phyloP scores from a whole-genome alignment of 768 basidiomycete species.

The Tricholoma terreum region DNA sequence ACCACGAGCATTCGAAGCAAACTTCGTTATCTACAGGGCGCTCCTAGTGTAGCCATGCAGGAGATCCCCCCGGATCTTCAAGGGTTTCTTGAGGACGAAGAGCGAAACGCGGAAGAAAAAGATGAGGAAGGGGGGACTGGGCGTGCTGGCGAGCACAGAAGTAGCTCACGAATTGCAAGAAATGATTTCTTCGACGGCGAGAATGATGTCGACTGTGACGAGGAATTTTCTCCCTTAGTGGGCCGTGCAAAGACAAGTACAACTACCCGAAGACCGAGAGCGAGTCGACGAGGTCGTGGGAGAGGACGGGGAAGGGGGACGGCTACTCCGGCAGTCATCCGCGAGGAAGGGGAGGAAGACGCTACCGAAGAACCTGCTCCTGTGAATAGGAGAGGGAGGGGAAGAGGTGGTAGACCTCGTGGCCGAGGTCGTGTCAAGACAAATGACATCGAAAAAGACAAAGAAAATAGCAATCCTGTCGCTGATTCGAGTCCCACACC shows the following conservation, averaged over 20 bases:
- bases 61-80: constrained; percentile 93
- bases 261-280: constrained; percentile 28
- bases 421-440: constrained; percentile 31
- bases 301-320: constrained; percentile 36
- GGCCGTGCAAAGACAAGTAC: neutral
- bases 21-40: constrained; percentile 88
- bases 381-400: constrained; percentile 31
- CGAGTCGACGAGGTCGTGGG: constrained; percentile 30
- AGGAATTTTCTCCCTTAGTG: constrained; percentile 16
- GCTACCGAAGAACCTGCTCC: constrained; percentile 32
- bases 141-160: constrained; percentile 51
- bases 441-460: constrained; percentile 25
- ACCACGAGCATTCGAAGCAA: constrained; percentile 84
- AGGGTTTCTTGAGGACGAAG: constrained; percentile 60
- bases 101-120: constrained; percentile 24
- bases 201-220: constrained; percentile 58
- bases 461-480: constrained; percentile 28
- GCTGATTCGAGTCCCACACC: constrained; percentile 13
- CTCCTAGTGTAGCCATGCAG: constrained; percentile 95
- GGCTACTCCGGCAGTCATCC: constrained; percentile 12
- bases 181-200: constrained; percentile 79
- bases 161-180: constrained; percentile 48
- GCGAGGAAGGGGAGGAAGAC: constrained; percentile 37
- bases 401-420: constrained; percentile 28
- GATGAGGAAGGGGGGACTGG: constrained; percentile 59